Evolutionary conservation across 257 asterid species (phyloP).

Genomic region (Primulina eburnea): DNA sequence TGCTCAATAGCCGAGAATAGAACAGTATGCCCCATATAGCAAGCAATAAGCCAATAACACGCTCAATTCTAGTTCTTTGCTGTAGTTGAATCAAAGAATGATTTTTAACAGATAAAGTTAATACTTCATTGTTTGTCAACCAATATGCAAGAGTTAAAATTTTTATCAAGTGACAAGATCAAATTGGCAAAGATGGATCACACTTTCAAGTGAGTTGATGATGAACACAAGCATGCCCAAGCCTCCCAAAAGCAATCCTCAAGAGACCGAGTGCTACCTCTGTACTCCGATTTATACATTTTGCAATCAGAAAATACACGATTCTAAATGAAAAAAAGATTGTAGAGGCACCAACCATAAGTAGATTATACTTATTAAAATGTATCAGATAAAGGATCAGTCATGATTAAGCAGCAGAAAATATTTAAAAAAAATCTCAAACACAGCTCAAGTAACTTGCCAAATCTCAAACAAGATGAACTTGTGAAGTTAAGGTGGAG

Average conservation of each 20-base stretch:
- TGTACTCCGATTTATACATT: constrained; percentile 36
- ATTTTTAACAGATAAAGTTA: constrained; percentile 30
- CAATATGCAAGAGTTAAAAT: constrained; percentile 26
- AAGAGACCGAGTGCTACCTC: constrained; percentile 67
- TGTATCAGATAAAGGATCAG: neutral
- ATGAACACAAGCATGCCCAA: constrained; percentile 97
- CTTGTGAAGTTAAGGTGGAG: neutral
- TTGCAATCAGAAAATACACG: constrained; percentile 25
- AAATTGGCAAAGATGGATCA: constrained; percentile 40
- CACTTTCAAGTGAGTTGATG: constrained; percentile 96
- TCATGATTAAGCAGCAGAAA: neutral
- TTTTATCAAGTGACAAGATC: constrained; percentile 32
- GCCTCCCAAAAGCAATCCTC: constrained; percentile 99
- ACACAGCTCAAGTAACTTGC: constrained; percentile 12
- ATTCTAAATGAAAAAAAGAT: constrained; percentile 9
- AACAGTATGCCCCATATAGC: constrained; percentile 97
- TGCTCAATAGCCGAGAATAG: constrained; percentile 91
- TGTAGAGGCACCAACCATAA: neutral
- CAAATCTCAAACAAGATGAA: neutral
- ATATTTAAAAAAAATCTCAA: neutral
- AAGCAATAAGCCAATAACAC: constrained; percentile 83
- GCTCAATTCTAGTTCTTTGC: constrained; percentile 96
- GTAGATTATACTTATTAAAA: neutral
- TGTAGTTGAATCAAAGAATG: constrained; percentile 48
- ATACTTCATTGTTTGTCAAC: constrained; percentile 26